Base-by-base conservation (phyloP, 805 yeast genomes). In the Blastobotrys chiropterorum region DNA sequence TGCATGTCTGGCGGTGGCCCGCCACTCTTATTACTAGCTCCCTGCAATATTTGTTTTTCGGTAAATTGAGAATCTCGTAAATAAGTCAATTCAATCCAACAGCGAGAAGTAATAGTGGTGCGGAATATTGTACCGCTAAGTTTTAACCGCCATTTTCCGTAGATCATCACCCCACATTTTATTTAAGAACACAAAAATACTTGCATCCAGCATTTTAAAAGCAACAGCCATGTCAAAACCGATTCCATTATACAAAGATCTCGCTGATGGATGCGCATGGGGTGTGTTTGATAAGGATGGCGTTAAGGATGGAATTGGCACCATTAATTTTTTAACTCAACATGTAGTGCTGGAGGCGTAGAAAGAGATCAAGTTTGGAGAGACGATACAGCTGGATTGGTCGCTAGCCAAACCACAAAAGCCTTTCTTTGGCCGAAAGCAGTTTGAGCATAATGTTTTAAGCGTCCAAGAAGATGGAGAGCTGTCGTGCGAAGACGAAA, bases 401-500 rank as follows among this genome's bases (percentile, higher is more conserved):
- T 49, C 52, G 3, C 26, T 54, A 14, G 57, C 52, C 31, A 44
- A 53, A 11, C 19, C 49, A 17, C 22, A 52, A 15, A 17, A 40
- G 13, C 57, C 57, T 2, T 52, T 26, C 14, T 54, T 52, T 48
- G 49, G 49, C 21, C 44, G 57, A 5, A 45, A 46, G 34, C 30
- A n/a, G 46, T 49, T 52, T 30, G 40, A 44, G 13, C 51, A 45
- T 13, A 31, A 21, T 6, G 45, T 52, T 39, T 16, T 49, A 7
- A 49, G 50, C 17, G 30, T 26, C 5, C 8, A 31, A 7, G 34
- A 38, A 20, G 22, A 45, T 19, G 52, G 52, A 19, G 47, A 50
- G 34, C 48, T 41, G 53, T 59, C 54, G 38, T 26, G 50, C 34
- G 70, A 66, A 47, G 70, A 66, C 50, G 67, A 60, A 45, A 56